Percentiles rank a stretch among this genome's conserved stretches.
Evolutionary conservation across 345 rosid genomes (phyloP).

Genomic region (Eucalyptus caleyi): DNA sequence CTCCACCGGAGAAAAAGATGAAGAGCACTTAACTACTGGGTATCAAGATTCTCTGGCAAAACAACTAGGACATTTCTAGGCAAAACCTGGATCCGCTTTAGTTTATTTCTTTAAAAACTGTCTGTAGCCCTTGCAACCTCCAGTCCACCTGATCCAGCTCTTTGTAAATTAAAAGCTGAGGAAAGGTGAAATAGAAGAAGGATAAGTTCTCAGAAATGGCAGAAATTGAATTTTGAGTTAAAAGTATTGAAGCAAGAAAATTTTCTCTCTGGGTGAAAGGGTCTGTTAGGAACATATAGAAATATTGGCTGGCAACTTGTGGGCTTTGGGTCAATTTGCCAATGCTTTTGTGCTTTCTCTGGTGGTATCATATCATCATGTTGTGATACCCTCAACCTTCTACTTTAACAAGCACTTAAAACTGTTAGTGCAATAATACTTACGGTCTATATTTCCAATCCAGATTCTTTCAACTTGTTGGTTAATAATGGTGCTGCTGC

Average conservation of each 20-base stretch:
- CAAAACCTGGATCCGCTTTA: neutral
- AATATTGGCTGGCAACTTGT: neutral
- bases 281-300: neutral
- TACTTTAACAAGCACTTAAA: neutral
- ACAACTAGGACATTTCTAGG: neutral
- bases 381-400: neutral
- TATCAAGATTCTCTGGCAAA: neutral
- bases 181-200: neutral
- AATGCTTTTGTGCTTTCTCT: neutral
- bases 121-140: neutral
- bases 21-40: neutral
- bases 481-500: slow-evolving; percentile 95
- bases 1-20: neutral
- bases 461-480: slow-evolving; percentile 92
- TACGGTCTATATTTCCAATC: neutral
- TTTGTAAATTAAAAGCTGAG: neutral
- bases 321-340: neutral
- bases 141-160: neutral
- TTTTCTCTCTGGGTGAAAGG: neutral
- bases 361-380: neutral
- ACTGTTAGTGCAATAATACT: neutral
- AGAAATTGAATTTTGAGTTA: neutral
- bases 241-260: neutral
- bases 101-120: neutral
- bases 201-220: neutral